These are phyloP conservation scores for Roridomyces roridus DNA, from an alignment of 768 basidiomycete species.

Conservation along the genomic window DNA sequence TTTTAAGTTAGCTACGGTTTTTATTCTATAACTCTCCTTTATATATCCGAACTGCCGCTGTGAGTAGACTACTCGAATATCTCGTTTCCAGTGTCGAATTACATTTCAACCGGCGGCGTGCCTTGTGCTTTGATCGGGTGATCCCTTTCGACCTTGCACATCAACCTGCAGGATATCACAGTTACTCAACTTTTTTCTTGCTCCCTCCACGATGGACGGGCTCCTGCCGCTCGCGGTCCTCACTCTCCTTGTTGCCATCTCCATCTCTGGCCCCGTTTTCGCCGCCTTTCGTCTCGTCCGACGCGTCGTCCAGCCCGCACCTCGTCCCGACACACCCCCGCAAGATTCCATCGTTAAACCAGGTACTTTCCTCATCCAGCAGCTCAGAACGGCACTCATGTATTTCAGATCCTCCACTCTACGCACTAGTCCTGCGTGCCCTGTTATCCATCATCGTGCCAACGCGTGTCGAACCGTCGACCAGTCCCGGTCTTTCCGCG, in stretches of 20 bases:
- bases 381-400: too few species aligned
- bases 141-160: too few species aligned
- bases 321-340: neutral
- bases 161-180: neutral
- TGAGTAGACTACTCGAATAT: too few species aligned
- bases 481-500: neutral
- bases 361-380: neutral
- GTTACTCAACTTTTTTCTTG: constrained; percentile 9
- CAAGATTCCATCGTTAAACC: constrained; percentile 3
- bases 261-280: constrained; percentile 10
- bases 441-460: constrained; percentile 4
- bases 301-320: constrained; percentile 15
- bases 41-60: too few species aligned
- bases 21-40: too few species aligned
- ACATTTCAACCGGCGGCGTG: too few species aligned
- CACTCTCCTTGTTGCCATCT: constrained; percentile 19
- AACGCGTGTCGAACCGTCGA: neutral
- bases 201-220: constrained; percentile 9
- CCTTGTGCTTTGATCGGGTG: too few species aligned
- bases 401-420: neutral
- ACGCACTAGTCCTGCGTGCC: neutral
- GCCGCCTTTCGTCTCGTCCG: constrained; percentile 15
- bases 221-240: constrained; percentile 15
- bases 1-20: too few species aligned
- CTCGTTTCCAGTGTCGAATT: too few species aligned